Evolutionary conservation across 208 protist species (phyloP).

Genomic region (Naegleria lovaniensis): DNA sequence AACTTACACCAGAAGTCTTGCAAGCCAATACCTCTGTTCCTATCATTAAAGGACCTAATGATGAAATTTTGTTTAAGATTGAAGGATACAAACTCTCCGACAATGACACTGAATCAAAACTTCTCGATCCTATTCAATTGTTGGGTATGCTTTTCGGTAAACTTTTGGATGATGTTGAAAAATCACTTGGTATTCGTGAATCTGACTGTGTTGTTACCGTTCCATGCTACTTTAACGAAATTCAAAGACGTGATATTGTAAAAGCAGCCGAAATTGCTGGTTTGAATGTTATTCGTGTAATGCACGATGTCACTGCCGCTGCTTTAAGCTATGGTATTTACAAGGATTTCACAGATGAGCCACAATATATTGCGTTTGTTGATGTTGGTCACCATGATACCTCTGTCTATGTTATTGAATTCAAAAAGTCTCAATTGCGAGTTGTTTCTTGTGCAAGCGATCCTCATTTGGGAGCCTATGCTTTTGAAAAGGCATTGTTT

Average conservation of each 20-base stretch:
- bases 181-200: slow-evolving; percentile 36
- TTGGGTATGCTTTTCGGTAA: slow-evolving; percentile 78
- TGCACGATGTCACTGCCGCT: slow-evolving; percentile 75
- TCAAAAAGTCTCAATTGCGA: slow-evolving; percentile 71
- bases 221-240: slow-evolving; percentile 71
- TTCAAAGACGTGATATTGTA: slow-evolving; percentile 67
- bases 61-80: slow-evolving; percentile 69
- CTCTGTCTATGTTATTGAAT: slow-evolving; percentile 62
- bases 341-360: slow-evolving; percentile 58
- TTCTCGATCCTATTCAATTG: slow-evolving; percentile 77
- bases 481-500: slow-evolving; percentile 69
- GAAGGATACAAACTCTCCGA: not conserved
- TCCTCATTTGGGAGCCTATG: slow-evolving; percentile 65
- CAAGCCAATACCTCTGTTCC: slow-evolving; percentile 59
- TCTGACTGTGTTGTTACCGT: slow-evolving; percentile 59
- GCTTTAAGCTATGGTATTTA: slow-evolving; percentile 82
- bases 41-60: slow-evolving; percentile 56
- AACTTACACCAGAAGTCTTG: slow-evolving; percentile 44
- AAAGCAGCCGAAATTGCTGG: slow-evolving; percentile 72
- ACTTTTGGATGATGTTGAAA: slow-evolving; percentile 66
- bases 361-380: slow-evolving; percentile 68
- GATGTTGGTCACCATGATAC: slow-evolving; percentile 76
- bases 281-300: slow-evolving; percentile 72
- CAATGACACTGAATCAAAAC: slow-evolving; percentile 58
- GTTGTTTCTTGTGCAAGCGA: slow-evolving; percentile 67